Conservation (phyloP, 2,329 filamentous ascomycete species). For the Fusarium sp. region DNA sequence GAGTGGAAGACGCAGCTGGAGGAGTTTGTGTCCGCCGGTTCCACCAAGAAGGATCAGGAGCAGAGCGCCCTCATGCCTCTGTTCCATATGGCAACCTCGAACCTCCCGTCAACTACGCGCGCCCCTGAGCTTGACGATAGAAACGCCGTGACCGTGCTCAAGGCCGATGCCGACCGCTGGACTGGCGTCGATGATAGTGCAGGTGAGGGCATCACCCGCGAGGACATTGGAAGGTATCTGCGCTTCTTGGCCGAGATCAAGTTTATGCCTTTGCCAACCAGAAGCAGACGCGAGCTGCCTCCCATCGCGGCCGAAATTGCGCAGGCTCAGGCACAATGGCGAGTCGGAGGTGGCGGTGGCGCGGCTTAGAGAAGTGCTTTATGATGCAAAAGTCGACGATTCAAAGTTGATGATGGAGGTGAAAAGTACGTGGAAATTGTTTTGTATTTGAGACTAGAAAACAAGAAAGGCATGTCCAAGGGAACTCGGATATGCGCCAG, state of each 20-base stretch:
- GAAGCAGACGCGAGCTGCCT: constrained; percentile 33
- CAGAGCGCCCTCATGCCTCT: constrained; percentile 66
- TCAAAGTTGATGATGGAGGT: not conserved
- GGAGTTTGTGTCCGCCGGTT: constrained; percentile 24
- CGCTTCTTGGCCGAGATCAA: constrained; percentile 30
- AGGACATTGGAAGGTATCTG: constrained; percentile 27
- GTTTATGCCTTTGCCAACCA: constrained; percentile 30
- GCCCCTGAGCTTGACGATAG: constrained; percentile 75
- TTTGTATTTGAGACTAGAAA: not conserved
- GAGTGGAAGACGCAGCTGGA: constrained; percentile 48
- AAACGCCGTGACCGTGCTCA: constrained; percentile 74
- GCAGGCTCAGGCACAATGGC: constrained; percentile 31
- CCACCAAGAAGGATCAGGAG: constrained; percentile 37
- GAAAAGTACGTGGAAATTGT: not conserved
- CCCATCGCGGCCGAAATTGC: constrained; percentile 21
- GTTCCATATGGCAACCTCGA: constrained; percentile 77
- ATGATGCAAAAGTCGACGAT: not conserved
- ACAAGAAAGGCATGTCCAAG: not conserved
- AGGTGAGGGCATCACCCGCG: constrained; percentile 45
- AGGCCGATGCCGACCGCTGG: constrained; percentile 70
- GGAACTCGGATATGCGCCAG: not conserved
- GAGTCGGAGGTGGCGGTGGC: constrained; percentile 33
- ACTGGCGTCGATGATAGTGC: constrained; percentile 67
- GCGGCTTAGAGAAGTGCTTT: not conserved
- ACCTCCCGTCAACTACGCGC: constrained; percentile 75